Percentiles rank a stretch among this genome's conserved stretches.
phyloP scores from a whole-genome alignment of 1,139 yeast species.

The Yamadazyma kanchanaburiensis region DNA sequence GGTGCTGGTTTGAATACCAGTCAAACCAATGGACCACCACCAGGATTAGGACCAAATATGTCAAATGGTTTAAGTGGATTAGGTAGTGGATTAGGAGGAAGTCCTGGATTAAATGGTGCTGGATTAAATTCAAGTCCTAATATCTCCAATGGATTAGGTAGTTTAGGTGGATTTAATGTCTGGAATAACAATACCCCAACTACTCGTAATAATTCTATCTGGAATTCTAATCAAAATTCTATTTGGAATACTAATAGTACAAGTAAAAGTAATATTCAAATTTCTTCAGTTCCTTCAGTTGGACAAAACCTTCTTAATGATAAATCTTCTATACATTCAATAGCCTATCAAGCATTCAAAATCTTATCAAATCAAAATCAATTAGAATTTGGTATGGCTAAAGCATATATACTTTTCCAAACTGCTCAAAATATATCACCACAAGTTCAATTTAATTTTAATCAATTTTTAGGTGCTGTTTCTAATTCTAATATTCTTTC shows the following conservation, averaged over 20 bases:
- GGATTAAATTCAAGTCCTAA: too few relatives aligned
- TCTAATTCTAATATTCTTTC: constrained; percentile 19
- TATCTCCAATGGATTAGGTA: too few relatives aligned
- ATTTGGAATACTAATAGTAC: constrained; percentile 13
- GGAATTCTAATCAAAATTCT: constrained; percentile 19
- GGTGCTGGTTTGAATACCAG: too few relatives aligned
- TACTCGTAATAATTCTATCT: constrained; percentile 29
- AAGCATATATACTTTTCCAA: constrained; percentile 31
- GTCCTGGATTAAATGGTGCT: too few relatives aligned
- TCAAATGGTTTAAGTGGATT: too few relatives aligned
- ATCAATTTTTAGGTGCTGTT: constrained; percentile 40
- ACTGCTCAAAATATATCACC: constrained; percentile 26
- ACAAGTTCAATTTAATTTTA: constrained; percentile 29
- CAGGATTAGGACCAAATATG: constrained; percentile 4
- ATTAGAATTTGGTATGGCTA: constrained; percentile 39
- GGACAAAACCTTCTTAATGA: background rate
- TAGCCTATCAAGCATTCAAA: constrained; percentile 36
- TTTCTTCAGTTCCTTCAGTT: background rate
- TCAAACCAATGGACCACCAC: constrained; percentile 4
- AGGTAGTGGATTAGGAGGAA: too few relatives aligned
- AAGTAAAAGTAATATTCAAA: constrained; percentile 1
- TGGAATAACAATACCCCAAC: constrained; percentile 7
- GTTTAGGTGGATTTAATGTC: constrained; percentile 1
- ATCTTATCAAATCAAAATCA: constrained; percentile 28
- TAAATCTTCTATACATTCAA: constrained; percentile 13